Conservation (phyloP, 495 filamentous ascomycete genomes). For the Talaromyces thailandensis region DNA sequence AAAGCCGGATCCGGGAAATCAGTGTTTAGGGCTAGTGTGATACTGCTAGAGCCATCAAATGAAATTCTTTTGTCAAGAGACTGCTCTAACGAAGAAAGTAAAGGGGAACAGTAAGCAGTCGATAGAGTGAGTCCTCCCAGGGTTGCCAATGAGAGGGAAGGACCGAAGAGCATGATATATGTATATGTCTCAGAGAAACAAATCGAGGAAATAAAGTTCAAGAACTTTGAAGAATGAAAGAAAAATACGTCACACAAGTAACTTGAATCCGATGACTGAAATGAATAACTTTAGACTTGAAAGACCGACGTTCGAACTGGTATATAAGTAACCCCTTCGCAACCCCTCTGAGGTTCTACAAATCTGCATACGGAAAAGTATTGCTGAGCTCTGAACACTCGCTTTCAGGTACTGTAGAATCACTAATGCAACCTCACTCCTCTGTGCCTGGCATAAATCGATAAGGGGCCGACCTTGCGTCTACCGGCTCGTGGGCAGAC, state of each 20-base stretch:
- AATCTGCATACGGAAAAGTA: not conserved
- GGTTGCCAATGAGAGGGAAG: not conserved
- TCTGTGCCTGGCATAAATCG: not conserved
- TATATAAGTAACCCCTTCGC: not conserved
- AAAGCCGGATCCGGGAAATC: slow-evolving; percentile 33
- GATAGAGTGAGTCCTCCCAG: not conserved
- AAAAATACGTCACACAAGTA: not conserved
- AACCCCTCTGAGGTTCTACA: not conserved
- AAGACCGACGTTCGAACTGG: not conserved
- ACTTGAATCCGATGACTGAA: not conserved
- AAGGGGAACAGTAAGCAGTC: not conserved
- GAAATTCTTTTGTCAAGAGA: not conserved
- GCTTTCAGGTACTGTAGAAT: not conserved
- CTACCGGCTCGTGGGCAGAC: not conserved
- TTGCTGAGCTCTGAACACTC: not conserved
- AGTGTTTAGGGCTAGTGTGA: slow-evolving; percentile 20
- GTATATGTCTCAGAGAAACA: not conserved
- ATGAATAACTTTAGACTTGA: not conserved
- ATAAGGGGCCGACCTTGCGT: not conserved
- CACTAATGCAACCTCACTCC: not conserved
- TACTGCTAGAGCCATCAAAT: slow-evolving; percentile 6
- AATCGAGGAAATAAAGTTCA: not conserved
- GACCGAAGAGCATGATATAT: not conserved
- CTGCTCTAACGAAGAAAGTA: not conserved
- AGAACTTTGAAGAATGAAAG: not conserved